Percentiles rank a stretch among this genome's conserved stretches.
Evolutionary conservation across 176 grass and related monocot genomes (phyloP).

Genomic region (Aegilops bicornis): DNA sequence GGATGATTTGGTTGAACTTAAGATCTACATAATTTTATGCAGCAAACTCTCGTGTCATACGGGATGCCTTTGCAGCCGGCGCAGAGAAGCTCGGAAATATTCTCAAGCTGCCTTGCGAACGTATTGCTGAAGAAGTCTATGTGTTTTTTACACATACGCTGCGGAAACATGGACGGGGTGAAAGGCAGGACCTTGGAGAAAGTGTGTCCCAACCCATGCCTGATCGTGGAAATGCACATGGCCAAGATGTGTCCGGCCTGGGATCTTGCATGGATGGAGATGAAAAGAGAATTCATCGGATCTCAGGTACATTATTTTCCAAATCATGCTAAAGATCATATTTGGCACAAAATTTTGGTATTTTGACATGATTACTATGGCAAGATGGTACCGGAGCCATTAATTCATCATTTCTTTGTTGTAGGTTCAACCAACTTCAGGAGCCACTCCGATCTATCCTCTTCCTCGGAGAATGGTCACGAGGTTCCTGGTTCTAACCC

Average conservation of each 20-base stretch:
- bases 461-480: conserved; percentile 28
- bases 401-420: not conserved
- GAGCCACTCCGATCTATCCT: conserved; percentile 17
- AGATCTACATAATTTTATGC: conserved; percentile 3
- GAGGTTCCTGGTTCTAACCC: conserved; percentile 18
- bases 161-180: conserved; percentile 37
- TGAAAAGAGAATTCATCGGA: conserved; percentile 21
- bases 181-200: conserved; percentile 37
- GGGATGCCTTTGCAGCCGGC: conserved; percentile 60
- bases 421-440: conserved; percentile 21
- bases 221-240: not conserved
- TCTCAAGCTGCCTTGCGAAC: conserved; percentile 50
- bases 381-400: not conserved
- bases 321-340: not conserved
- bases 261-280: not conserved
- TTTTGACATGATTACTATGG: not conserved
- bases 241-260: not conserved
- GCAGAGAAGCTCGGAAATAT: conserved; percentile 62
- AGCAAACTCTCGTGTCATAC: conserved; percentile 64
- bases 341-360: conserved; percentile 34
- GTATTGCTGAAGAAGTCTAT: conserved; percentile 34
- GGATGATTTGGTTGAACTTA: conserved; percentile 10
- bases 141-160: conserved; percentile 62
- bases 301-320: conserved; percentile 21
- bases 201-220: not conserved